A percentile compares a stretch with the other conserved stretches of the same genome.
Conservation (phyloP, 2,329 filamentous ascomycete species). For the Alternaria sp. region DNA sequence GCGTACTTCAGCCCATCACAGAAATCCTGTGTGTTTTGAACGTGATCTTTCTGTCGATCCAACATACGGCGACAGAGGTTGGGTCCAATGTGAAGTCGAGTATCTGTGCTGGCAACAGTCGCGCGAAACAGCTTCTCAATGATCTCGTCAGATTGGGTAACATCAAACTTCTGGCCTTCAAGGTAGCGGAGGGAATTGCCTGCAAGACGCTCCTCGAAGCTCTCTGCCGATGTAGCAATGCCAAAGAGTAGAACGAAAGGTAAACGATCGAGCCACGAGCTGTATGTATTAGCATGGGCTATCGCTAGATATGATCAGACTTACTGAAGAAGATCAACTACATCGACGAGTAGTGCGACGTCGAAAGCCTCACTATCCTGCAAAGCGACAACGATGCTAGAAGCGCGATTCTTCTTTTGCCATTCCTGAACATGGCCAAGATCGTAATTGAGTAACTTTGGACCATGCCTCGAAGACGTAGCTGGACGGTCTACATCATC, state of each 20-base stretch:
- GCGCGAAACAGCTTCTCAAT: constrained; percentile 74
- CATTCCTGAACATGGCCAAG: constrained; percentile 72
- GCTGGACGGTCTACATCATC: constrained; percentile 27
- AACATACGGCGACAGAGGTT: constrained; percentile 67
- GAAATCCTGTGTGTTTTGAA: constrained; percentile 76
- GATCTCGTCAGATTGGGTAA: constrained; percentile 73
- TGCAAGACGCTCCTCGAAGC: constrained; percentile 76
- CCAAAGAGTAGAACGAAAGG: constrained; percentile 80
- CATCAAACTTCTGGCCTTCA: constrained; percentile 76
- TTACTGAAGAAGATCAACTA: constrained; percentile 72
- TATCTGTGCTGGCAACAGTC: constrained; percentile 65
- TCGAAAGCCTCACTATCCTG: constrained; percentile 87
- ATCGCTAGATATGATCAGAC: constrained; percentile 23
- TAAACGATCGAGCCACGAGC: constrained; percentile 75
- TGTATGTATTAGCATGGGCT: constrained; percentile 35
- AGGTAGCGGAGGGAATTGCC: constrained; percentile 71
- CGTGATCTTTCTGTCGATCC: constrained; percentile 76
- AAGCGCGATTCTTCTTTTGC: constrained; percentile 59
- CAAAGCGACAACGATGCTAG: constrained; percentile 73
- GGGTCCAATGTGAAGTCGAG: constrained; percentile 68
- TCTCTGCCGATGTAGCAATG: constrained; percentile 80
- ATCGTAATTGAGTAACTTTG: constrained; percentile 77
- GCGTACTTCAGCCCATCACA: constrained; percentile 75
- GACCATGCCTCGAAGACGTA: constrained; percentile 55
- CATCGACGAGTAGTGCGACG: constrained; percentile 70